These are phyloP conservation scores for Zoysia pacifica DNA, from an alignment of 176 grass and related monocot genomes.

Conservation along the genomic window DNA sequence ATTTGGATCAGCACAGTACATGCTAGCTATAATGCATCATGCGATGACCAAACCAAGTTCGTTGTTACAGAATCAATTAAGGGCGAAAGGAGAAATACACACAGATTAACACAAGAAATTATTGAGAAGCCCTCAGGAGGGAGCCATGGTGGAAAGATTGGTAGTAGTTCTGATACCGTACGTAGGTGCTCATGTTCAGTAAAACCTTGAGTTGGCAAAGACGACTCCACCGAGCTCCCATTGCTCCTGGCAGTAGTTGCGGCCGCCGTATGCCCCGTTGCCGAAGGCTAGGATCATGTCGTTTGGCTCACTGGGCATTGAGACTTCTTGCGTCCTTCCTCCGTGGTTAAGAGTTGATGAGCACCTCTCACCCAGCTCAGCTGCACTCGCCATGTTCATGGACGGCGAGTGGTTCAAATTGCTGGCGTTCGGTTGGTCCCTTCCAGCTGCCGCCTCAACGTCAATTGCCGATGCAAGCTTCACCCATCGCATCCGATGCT, in stretches of 20 bases:
- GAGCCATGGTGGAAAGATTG: neutral
- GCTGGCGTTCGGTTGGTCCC: slow-evolving; percentile 25
- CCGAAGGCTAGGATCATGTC: slow-evolving; percentile 44
- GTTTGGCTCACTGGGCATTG: slow-evolving; percentile 34
- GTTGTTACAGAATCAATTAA: slow-evolving; percentile 37
- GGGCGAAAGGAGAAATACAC: slow-evolving; percentile 28
- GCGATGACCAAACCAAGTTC: slow-evolving; percentile 45
- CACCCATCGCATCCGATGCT: slow-evolving; percentile 63
- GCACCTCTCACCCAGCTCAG: slow-evolving; percentile 59
- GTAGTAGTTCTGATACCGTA: slow-evolving; percentile 47
- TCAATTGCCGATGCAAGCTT: slow-evolving; percentile 58
- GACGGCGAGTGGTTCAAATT: slow-evolving; percentile 37
- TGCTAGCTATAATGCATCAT: slow-evolving; percentile 50
- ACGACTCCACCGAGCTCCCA: slow-evolving; percentile 65
- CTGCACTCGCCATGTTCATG: slow-evolving; percentile 40
- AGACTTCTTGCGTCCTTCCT: slow-evolving; percentile 48
- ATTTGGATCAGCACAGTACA: slow-evolving; percentile 28
- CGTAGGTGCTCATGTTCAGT: slow-evolving; percentile 33
- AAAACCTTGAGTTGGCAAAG: slow-evolving; percentile 46
- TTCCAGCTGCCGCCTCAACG: slow-evolving; percentile 40
- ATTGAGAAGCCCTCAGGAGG: slow-evolving; percentile 33
- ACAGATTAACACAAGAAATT: slow-evolving; percentile 37
- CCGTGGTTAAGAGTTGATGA: slow-evolving; percentile 40
- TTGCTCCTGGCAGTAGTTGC: slow-evolving; percentile 50
- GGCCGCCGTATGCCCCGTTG: slow-evolving; percentile 29